Conservation (phyloP, 2,329 filamentous ascomycete genomes). For the Cladosporium sp. region DNA sequence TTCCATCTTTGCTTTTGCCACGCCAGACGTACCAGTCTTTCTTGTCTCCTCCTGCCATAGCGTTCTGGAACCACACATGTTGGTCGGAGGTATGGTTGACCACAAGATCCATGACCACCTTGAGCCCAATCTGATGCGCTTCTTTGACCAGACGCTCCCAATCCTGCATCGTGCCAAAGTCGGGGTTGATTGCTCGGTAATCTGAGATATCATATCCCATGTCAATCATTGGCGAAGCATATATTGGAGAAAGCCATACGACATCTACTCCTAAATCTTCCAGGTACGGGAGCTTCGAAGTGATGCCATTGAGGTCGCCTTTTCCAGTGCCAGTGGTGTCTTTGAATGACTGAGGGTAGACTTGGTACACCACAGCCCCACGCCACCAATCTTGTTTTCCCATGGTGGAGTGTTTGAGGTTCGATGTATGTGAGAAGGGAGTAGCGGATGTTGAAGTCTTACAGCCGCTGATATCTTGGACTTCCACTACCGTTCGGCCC, state of each 20-base stretch:
- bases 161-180: conserved; percentile 45
- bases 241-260: conserved; percentile 62
- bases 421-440: not conserved
- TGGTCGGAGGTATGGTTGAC: conserved; percentile 36
- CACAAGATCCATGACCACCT: conserved; percentile 34
- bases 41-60: conserved; percentile 48
- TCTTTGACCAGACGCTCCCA: conserved; percentile 42
- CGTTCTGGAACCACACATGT: conserved; percentile 56
- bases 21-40: conserved; percentile 65
- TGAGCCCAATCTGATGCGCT: conserved; percentile 43
- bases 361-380: conserved; percentile 33
- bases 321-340: conserved; percentile 50
- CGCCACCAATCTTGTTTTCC: conserved; percentile 34
- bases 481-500: no score
- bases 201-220: conserved; percentile 51
- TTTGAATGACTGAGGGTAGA: conserved; percentile 55
- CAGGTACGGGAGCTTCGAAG: conserved; percentile 61
- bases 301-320: conserved; percentile 62
- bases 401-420: not conserved
- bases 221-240: conserved; percentile 51
- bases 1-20: conserved; percentile 48
- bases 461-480: no score
- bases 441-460: not conserved
- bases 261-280: conserved; percentile 59
- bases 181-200: conserved; percentile 44